Evolutionary conservation across 1,284 basidiomycete genomes (phyloP).

Genomic region (Psilocybe mexicana): DNA sequence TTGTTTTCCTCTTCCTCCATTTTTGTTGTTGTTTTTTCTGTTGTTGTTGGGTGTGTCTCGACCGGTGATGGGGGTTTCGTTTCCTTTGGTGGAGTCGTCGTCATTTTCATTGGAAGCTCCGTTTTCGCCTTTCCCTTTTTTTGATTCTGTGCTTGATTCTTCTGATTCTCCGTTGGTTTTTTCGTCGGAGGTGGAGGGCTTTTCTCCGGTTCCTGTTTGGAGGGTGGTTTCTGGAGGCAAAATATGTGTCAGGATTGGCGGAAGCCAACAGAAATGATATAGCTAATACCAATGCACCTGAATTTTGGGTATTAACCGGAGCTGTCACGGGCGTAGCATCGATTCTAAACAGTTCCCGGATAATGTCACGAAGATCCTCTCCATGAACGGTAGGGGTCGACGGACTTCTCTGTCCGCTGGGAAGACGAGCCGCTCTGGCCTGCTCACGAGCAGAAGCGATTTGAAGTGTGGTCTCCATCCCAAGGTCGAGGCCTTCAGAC

Average conservation of each 20-base stretch:
- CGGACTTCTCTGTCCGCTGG: conserved; percentile 44
- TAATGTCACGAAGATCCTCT: conserved; percentile 36
- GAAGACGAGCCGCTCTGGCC: conserved; percentile 40
- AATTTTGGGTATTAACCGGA: conserved; percentile 1
- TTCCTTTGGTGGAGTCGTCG: conserved; percentile 6
- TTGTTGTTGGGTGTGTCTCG: background rate
- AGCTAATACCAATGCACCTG: conserved; percentile 26
- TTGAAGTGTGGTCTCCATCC: conserved; percentile 57
- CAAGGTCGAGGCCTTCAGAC: conserved; percentile 56
- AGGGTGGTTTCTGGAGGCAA: background rate
- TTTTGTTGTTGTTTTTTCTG: background rate
- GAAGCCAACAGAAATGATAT: background rate
- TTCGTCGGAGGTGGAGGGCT: background rate
- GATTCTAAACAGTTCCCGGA: conserved; percentile 42
- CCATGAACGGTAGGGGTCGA: conserved; percentile 34
- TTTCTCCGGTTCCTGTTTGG: background rate
- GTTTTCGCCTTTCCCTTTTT: conserved; percentile 6
- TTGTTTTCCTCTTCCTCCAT: background rate
- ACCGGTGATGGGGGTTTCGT: conserved; percentile 1
- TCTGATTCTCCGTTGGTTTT: background rate
- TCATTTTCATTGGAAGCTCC: conserved; percentile 1
- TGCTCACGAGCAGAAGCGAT: conserved; percentile 61
- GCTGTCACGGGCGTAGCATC: conserved; percentile 2
- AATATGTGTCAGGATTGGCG: background rate
- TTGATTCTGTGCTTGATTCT: background rate